Base-by-base conservation (phyloP, 495 filamentous ascomycete species). In the Penicillium macrosclerotiorum region DNA sequence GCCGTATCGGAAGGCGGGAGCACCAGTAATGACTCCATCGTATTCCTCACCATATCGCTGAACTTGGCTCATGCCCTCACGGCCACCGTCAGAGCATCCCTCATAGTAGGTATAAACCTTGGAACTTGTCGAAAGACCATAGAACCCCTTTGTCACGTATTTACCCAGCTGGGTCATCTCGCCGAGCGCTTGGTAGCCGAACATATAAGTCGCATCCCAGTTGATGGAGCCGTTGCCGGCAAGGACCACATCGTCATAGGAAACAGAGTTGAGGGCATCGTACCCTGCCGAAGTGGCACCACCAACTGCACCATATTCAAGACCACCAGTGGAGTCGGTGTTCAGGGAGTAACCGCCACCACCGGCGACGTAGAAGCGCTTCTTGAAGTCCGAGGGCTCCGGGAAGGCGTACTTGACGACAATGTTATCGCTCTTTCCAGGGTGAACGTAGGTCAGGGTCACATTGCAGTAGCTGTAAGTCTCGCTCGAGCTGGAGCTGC, bases 31-130 rank as follows among this genome's bases (percentile, higher is more conserved):
- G 1, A 60, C 69, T 25, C 76, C 78, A 45, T 81, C 78, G 16
- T 71, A 78, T 30, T 73, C 63, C 7, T 71, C 66, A 1, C 62
- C 72, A 45, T 63, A 80, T 14, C 75, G 74, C 54, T 81, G 76
- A 16, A 77, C 60, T 49, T 79, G 75, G 51, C 68, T 75, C 69
- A 63, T 62, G 17, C 65, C 65, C 43, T 69, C 63, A 32, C 65
- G 63, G 3, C 65, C 65, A 34, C 65, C 65, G 13, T 69, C 65
- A 22, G 63, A 67, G 49, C 65, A 69, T 13, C 65, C 65, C 45
- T 69, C 59, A 37, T 65, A 69, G 51, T 69, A 69, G 22, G 65
- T 65, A 39, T 67, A 69, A 35, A 69, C 17, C 51, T 67, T 69
- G 13, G 49, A 45, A 27, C 42, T 39, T 24, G 29, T 32, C 7